Evolutionary conservation across 306 rosid genomes (phyloP).

Genomic region (Prunus mongolica): DNA sequence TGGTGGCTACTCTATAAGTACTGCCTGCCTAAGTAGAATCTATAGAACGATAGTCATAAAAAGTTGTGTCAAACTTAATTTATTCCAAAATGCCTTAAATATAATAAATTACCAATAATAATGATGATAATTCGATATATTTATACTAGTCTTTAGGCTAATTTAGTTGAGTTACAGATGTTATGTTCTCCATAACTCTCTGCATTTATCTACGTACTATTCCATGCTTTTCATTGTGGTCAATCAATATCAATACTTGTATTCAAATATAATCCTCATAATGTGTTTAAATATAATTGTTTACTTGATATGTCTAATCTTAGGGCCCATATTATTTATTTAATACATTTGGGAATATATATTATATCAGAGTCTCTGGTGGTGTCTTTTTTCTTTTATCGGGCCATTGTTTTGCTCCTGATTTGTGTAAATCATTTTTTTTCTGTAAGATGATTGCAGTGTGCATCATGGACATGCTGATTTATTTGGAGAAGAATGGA

Average conservation of each 20-base stretch:
- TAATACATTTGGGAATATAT: not conserved
- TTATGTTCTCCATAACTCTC: not conserved
- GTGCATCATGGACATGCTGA: not conserved
- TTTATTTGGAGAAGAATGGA: constrained; percentile 1
- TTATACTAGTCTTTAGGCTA: not conserved
- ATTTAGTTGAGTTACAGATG: not conserved
- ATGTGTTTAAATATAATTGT: not conserved
- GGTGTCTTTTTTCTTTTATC: not conserved
- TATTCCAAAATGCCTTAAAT: not conserved
- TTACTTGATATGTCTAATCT: not conserved
- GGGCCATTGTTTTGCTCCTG: not conserved
- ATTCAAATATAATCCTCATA: too few species aligned
- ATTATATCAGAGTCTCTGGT: not conserved
- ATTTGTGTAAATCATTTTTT: not conserved
- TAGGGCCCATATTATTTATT: not conserved
- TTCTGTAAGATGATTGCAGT: not conserved
- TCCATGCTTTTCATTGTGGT: not conserved
- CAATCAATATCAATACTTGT: too few species aligned
- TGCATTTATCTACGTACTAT: not conserved
- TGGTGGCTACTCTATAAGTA: not conserved
- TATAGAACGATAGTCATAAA: not conserved
- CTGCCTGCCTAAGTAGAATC: not conserved
- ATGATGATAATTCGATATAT: not conserved
- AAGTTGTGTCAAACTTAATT: not conserved
- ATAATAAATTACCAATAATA: not conserved